Base-by-base conservation (phyloP, 768 basidiomycete genomes). In the Psilocybe cubensis region DNA sequence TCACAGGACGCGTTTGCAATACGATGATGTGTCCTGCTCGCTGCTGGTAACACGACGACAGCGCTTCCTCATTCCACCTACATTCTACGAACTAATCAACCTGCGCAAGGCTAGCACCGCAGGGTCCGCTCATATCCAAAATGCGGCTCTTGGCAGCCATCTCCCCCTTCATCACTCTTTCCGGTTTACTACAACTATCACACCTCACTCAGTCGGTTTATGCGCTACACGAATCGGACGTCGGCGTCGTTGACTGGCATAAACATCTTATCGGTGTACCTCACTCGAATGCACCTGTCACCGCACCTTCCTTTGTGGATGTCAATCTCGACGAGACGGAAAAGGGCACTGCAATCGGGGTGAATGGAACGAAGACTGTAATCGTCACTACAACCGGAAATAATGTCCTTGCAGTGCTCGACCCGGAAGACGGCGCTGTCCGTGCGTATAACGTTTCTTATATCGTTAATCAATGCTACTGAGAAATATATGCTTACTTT, bases 231-330 rank as follows among this genome's bases (percentile, higher is more conserved):
- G 81, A 89, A 66, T 82, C 87, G 21, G 90, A 94, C 55, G 89
- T 85, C 53, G 91, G 92, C 42, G 74, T 89, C 42, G 81, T 95
- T 43, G 94, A 96, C 76, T 98, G 95, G 95, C 83, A 97, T 72
- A 90, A 85, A 63, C 72, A 79, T 12, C 81, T 89, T 25, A 75
- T 93, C 54, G 95, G 95, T 14, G 81, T 89, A 3, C 91, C 93
- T 0, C 76, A 87, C 3, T 70, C 79, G 29, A 73, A 78, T 8
- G 77, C 84, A 2, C 68, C 63, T 0, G 66, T 78, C 17, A 83
- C 82, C 1, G 76, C 87, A 5, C 93, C 94, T 0, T 69, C 77
- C 8, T 86, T 94, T 62, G 82, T 84, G n/a, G n/a, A n/a, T n/a
- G n/a, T n/a, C n/a, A n/a, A n/a, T n/a, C n/a, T n/a, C n/a, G n/a